Evolutionary conservation across 257 asterid genomes (phyloP).

Genomic region (Solanum bulbocastanum): DNA sequence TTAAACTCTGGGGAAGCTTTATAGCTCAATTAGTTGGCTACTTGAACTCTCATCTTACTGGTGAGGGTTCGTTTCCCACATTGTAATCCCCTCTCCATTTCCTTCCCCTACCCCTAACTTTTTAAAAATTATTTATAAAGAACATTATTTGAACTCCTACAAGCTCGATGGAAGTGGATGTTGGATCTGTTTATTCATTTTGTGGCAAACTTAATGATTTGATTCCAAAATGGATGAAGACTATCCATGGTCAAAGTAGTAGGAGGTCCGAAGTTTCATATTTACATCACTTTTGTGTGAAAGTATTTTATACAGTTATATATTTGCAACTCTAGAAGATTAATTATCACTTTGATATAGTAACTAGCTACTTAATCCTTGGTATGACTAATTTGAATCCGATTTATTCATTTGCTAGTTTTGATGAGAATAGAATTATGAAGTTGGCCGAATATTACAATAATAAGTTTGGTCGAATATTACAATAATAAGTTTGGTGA

Average conservation of each 20-base stretch:
- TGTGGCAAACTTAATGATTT: background rate
- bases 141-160: no score
- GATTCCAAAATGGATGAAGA: background rate
- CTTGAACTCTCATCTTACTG: background rate
- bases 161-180: background rate
- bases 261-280: background rate
- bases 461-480: no score
- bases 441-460: background rate
- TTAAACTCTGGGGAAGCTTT: background rate
- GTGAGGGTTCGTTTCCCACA: background rate
- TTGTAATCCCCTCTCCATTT: no score
- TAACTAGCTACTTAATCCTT: background rate
- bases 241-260: background rate
- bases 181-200: no score
- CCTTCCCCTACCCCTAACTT: no score
- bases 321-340: background rate
- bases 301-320: no score
- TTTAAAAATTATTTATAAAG: no score
- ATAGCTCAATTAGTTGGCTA: background rate
- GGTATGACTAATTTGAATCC: background rate
- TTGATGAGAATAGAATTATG: background rate
- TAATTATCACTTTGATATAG: background rate
- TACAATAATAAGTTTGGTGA: background rate
- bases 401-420: no score
- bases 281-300: background rate